These are phyloP conservation scores for Dictyostelium discoideum DNA, from an alignment of 78 protist species.

Conservation along the genomic window DNA sequence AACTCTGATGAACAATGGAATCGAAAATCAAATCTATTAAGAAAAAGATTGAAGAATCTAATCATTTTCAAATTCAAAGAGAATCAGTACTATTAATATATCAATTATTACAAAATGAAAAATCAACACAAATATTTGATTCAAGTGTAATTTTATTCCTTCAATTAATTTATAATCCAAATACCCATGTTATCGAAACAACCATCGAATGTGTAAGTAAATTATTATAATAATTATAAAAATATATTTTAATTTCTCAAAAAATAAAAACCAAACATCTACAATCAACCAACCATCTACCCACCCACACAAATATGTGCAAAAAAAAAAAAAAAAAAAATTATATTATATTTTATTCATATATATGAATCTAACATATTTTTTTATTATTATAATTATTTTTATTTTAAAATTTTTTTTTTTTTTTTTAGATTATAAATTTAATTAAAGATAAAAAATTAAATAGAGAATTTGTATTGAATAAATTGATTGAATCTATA, in stretches of 20 bases:
- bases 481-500: constrained; percentile 20
- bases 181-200: neutral
- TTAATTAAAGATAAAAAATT: constrained; percentile 18
- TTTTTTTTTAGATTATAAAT: neutral
- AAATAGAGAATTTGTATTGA: constrained; percentile 11
- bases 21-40: neutral
- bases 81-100: constrained; percentile 4
- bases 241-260: neutral
- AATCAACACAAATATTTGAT: constrained; percentile 3
- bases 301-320: neutral
- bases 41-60: neutral
- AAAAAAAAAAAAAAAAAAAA: neutral
- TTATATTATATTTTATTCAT: no score
- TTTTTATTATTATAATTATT: no score
- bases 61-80: constrained; percentile 33
- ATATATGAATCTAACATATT: no score
- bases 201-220: constrained; percentile 24
- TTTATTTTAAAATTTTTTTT: no score
- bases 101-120: constrained; percentile 9
- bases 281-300: no score
- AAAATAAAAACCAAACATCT: no score
- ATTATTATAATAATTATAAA: neutral
- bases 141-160: neutral
- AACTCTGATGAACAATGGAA: neutral
- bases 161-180: constrained; percentile 12